Percentiles rank a stretch among this genome's conserved stretches.
Conservation (phyloP, 2,329 filamentous ascomycete species). For the Aureobasidium melanogenum region DNA sequence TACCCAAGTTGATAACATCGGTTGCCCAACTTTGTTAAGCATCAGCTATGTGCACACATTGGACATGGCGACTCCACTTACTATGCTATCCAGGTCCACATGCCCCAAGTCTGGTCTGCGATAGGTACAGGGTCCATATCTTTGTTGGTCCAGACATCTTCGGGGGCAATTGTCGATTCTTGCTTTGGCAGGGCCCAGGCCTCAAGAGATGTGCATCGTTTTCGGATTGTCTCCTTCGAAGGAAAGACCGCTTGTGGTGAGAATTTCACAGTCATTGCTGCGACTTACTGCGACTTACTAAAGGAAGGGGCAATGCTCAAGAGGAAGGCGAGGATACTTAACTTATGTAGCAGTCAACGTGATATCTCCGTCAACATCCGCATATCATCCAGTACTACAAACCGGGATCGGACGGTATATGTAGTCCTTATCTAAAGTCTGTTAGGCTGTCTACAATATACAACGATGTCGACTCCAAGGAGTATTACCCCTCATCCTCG, state of each 20-base stretch:
- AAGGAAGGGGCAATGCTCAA: not conserved
- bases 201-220: constrained; percentile 32
- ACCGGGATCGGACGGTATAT: too few relatives aligned
- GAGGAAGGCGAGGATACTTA: not conserved
- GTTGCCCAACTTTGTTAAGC: constrained; percentile 25
- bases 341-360: not conserved
- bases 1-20: constrained; percentile 31
- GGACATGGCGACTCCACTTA: not conserved
- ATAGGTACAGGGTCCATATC: constrained; percentile 29
- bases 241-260: constrained; percentile 20
- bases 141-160: constrained; percentile 32
- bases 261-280: not conserved
- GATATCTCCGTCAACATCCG: not conserved
- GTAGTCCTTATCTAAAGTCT: too few relatives aligned
- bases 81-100: constrained; percentile 34
- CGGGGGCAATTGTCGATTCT: constrained; percentile 38
- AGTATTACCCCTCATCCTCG: too few relatives aligned
- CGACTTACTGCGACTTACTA: not conserved
- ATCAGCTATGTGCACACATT: not conserved
- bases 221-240: constrained; percentile 28
- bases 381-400: too few relatives aligned
- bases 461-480: too few relatives aligned
- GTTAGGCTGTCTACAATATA: too few relatives aligned
- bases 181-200: constrained; percentile 43
- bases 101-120: constrained; percentile 24